These are phyloP conservation scores for Lumnitzera littorea DNA, from an alignment of 345 rosid species.

Conservation along the genomic window DNA sequence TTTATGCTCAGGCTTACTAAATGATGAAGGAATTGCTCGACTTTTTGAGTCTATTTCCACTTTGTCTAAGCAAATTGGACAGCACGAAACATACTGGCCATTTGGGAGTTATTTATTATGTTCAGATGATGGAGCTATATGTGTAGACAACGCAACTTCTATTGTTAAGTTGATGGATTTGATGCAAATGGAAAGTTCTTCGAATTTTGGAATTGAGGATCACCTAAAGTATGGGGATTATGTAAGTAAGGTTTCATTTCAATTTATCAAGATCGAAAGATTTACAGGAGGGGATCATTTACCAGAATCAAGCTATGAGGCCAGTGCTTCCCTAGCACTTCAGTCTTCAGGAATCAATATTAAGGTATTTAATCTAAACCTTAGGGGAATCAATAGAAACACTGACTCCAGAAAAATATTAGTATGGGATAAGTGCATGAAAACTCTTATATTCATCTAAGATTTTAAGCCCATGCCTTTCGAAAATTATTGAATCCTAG, in stretches of 20 bases:
- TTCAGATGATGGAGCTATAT: constrained; percentile 63
- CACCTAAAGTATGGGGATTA: constrained; percentile 53
- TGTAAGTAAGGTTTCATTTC: constrained; percentile 26
- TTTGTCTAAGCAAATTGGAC: constrained; percentile 2
- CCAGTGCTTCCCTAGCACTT: constrained; percentile 54
- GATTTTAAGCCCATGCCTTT: no score
- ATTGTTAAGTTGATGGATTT: constrained; percentile 47
- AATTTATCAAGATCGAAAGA: constrained; percentile 33
- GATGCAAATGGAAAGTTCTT: constrained; percentile 24
- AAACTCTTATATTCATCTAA: no score
- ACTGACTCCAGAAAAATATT: no score
- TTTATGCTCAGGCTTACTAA: no score
- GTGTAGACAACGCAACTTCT: constrained; percentile 48
- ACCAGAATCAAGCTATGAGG: constrained; percentile 54
- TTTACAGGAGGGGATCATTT: constrained; percentile 17
- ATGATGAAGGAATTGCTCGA: constrained; percentile 8
- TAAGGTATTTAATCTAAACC: constrained; percentile 21
- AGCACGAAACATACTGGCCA: constrained; percentile 38
- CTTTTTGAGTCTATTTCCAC: constrained; percentile 19
- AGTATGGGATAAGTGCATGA: no score
- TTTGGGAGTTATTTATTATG: constrained; percentile 68
- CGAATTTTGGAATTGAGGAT: constrained; percentile 35
- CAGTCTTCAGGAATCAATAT: constrained; percentile 47
- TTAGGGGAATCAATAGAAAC: no score
- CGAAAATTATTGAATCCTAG: no score